Percentiles rank a stretch among this genome's conserved stretches.
These are phyloP conservation scores for Microdochium bolleyi DNA, from an alignment of 2,329 filamentous ascomycete genomes.

Conservation along the genomic window DNA sequence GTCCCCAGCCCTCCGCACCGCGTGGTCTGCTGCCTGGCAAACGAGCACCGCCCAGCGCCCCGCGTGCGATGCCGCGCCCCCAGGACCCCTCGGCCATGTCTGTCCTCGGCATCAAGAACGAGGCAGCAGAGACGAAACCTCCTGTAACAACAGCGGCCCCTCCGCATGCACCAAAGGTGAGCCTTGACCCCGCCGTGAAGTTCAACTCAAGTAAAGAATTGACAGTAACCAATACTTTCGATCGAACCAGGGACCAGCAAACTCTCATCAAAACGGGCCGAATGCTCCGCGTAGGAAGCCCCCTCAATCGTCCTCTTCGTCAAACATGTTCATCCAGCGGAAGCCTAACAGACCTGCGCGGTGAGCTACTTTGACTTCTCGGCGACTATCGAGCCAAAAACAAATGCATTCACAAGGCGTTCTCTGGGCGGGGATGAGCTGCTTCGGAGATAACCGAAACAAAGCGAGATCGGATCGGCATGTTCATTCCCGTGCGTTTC, in stretches of 20 bases:
- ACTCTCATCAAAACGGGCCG: not conserved
- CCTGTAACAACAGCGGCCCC: constrained; percentile 6
- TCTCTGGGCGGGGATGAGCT: too few species aligned
- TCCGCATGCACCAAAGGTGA: constrained; percentile 12
- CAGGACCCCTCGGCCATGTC: constrained; percentile 20
- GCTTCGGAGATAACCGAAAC: too few species aligned
- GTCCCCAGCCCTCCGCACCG: constrained; percentile 10
- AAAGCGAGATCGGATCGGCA: too few species aligned
- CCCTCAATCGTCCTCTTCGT: constrained; percentile 4
- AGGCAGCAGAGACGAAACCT: constrained; percentile 4
- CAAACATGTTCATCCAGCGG: constrained; percentile 9
- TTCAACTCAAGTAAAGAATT: too few species aligned
- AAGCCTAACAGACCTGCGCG: constrained; percentile 6
- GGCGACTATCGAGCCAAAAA: too few species aligned
- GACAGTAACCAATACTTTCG: too few species aligned
- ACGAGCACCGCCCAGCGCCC: constrained; percentile 12
- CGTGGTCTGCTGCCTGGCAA: constrained; percentile 9
- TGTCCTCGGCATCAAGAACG: constrained; percentile 14
- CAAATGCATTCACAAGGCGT: not conserved
- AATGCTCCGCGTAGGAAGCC: constrained; percentile 6
- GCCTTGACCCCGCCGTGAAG: too few species aligned
- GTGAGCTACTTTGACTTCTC: not conserved
- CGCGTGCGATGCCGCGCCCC: constrained; percentile 15
- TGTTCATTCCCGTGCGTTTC: too few species aligned
- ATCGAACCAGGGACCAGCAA: constrained; percentile 6